Evolutionary conservation across 768 basidiomycete genomes (phyloP), one percentile per base, ranked within the genome.

Genomic region (Auriscalpium microsporum): DNA sequence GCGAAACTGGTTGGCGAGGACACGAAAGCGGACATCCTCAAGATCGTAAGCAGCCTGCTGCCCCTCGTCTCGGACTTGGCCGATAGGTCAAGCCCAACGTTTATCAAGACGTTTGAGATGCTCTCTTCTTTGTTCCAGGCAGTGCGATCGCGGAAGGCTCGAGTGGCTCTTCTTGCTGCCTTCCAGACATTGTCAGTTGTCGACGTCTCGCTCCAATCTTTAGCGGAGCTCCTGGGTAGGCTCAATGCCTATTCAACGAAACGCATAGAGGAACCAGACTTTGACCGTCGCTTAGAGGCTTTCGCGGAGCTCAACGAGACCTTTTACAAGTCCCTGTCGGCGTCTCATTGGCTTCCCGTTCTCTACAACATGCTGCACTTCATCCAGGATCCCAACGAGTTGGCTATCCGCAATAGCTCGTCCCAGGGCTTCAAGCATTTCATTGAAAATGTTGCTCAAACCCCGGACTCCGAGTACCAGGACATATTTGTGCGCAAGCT

Each of bases 201-300:
- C 10, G 76, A 86, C 56, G 56, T 68, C 0, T 68, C 75, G 2
- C 71, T 91, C 17, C 62, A 70, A 44, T 55, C 63, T 35, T 56
- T 90, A 1, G 78, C 84, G 1, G 67, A 73, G 8, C 68, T 94
- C 5, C 63, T 92, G 53, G 78, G 77, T 8, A 76, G 76, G 0
- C 75, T 98, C 59, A 98, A 98, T 63, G 84, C 95, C 0, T 99
- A 86, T 65, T 95, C 94, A 1, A 68, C 69, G 1, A 87, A 83
- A 62, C 79, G 93, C 8, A 68, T 93, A 36, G 92, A 95, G 55
- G 94, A 98, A 65, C 90, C 94, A 2, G 92, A 98, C 68, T 97
- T 96, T 60, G 90, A 94, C 55, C 78, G 82, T 33, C 86, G 96
- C 2, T 73, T 98, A 2, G 67, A 70, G 1, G 93, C 90, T 0